Conservation (phyloP, 208 protist genomes). For the Trypanosomatidae sp. region DNA sequence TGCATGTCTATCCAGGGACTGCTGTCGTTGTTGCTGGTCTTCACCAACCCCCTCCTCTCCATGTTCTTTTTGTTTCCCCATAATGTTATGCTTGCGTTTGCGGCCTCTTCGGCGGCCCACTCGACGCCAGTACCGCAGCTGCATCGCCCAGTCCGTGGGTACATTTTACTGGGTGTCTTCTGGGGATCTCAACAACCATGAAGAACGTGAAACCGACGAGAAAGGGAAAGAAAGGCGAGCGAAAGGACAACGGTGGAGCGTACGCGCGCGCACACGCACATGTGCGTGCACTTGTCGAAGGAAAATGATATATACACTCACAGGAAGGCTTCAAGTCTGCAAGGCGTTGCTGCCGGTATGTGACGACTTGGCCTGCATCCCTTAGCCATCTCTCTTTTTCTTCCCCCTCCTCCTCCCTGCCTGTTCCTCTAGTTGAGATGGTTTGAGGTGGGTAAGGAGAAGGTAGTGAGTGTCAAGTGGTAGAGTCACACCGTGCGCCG, state of each 20-base stretch:
- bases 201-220: neutral
- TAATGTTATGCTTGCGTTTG: neutral
- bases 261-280: neutral
- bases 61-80: neutral
- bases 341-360: neutral
- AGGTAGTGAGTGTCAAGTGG: neutral
- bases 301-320: neutral
- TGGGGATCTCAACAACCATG: neutral
- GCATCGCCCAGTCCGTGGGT: neutral
- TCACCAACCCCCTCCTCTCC: neutral
- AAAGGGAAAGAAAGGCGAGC: neutral
- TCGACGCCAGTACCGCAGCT: neutral
- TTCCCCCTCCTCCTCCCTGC: neutral
- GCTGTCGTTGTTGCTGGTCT: neutral
- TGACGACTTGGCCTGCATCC: neutral
- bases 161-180: neutral
- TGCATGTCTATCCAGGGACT: neutral
- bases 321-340: neutral
- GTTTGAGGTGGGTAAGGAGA: neutral
- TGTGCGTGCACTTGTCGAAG: neutral
- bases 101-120: neutral
- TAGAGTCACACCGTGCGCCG: neutral
- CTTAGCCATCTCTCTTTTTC: neutral
- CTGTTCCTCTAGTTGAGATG: too few species aligned
- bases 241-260: too few species aligned